phyloP scores from a whole-genome alignment of 1,139 yeast genomes.

The Yamadazyma epiphylla region DNA sequence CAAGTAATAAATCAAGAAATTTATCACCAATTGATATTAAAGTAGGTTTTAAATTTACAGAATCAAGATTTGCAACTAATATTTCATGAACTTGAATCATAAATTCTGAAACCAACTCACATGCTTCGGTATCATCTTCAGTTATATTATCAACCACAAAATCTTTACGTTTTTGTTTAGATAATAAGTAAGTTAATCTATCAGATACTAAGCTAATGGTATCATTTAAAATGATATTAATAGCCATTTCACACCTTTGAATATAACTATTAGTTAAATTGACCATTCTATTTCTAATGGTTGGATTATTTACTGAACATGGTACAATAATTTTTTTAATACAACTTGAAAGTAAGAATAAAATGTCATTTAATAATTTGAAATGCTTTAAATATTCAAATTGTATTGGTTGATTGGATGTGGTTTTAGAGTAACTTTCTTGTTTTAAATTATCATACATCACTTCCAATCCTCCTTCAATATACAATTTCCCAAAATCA shows the following conservation, averaged over 20 bases:
- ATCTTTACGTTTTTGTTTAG: slow-evolving; percentile 36
- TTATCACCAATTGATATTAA: slow-evolving; percentile 58
- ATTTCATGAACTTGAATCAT: slow-evolving; percentile 42
- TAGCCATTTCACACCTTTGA: slow-evolving; percentile 62
- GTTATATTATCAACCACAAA: slow-evolving; percentile 40
- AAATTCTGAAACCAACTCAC: slow-evolving; percentile 58
- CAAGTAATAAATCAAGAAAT: slow-evolving; percentile 57
- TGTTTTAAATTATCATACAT: slow-evolving; percentile 46
- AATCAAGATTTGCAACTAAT: slow-evolving; percentile 37
- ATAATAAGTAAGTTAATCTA: slow-evolving; percentile 46
- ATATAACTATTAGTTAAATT: slow-evolving; percentile 66
- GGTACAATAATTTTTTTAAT: slow-evolving; percentile 72
- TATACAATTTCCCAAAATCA: slow-evolving; percentile 70
- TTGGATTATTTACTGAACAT: slow-evolving; percentile 60
- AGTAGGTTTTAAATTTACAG: slow-evolving; percentile 50
- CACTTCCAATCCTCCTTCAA: slow-evolving; percentile 73
- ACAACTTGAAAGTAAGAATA: slow-evolving; percentile 66
- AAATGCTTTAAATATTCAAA: slow-evolving; percentile 50
- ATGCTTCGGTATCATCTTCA: slow-evolving; percentile 63
- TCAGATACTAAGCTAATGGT: slow-evolving; percentile 48
- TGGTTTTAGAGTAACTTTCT: slow-evolving; percentile 23
- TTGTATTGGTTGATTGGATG: slow-evolving; percentile 23
- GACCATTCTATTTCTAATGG: slow-evolving; percentile 60
- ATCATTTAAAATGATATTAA: slow-evolving; percentile 63
- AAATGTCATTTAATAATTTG: slow-evolving; percentile 56